A percentile compares a stretch with the other conserved stretches of the same genome.
These are phyloP conservation scores for Metschnikowia noctiluminum DNA, from an alignment of 805 yeast species.

Conservation along the genomic window DNA sequence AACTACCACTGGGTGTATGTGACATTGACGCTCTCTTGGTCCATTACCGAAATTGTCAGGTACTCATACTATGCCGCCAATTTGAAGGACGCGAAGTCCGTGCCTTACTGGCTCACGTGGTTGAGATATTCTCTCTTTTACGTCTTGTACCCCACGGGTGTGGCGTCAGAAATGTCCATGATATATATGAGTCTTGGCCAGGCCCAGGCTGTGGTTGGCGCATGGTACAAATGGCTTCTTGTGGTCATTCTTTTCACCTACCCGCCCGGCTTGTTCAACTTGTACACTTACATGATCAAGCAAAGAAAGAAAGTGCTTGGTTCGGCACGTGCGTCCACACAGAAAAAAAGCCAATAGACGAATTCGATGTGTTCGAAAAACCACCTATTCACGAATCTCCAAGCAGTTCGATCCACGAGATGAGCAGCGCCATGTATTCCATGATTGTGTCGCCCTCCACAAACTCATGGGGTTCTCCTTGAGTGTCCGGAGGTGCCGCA, in stretches of 20 bases:
- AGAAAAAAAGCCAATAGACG: slow-evolving; percentile 14
- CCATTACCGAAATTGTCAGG: slow-evolving; percentile 88
- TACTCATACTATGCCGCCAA: slow-evolving; percentile 83
- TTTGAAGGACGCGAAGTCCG: slow-evolving; percentile 45
- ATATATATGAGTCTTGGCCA: slow-evolving; percentile 67
- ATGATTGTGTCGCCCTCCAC: slow-evolving; percentile 31
- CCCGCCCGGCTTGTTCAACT: slow-evolving; percentile 80
- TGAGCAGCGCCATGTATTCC: slow-evolving; percentile 27
- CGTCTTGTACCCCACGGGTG: slow-evolving; percentile 87
- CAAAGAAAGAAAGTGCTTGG: slow-evolving; percentile 81
- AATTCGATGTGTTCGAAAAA: background rate
- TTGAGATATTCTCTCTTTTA: slow-evolving; percentile 81
- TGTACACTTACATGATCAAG: slow-evolving; percentile 83
- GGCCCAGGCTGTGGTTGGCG: slow-evolving; percentile 54
- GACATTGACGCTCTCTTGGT: slow-evolving; percentile 79
- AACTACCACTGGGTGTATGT: slow-evolving; percentile 56
- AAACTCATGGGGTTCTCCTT: slow-evolving; percentile 22
- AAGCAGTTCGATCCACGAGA: slow-evolving; percentile 28
- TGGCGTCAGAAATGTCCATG: slow-evolving; percentile 74
- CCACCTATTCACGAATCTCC: background rate
- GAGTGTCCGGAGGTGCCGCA: slow-evolving; percentile 13
- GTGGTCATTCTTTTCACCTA: slow-evolving; percentile 60
- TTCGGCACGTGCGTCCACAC: slow-evolving; percentile 9
- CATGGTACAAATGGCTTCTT: slow-evolving; percentile 52
- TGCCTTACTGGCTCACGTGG: slow-evolving; percentile 60